phyloP scores from a whole-genome alignment of 2,329 filamentous ascomycete genomes.

The Shiraia bambusicola region DNA sequence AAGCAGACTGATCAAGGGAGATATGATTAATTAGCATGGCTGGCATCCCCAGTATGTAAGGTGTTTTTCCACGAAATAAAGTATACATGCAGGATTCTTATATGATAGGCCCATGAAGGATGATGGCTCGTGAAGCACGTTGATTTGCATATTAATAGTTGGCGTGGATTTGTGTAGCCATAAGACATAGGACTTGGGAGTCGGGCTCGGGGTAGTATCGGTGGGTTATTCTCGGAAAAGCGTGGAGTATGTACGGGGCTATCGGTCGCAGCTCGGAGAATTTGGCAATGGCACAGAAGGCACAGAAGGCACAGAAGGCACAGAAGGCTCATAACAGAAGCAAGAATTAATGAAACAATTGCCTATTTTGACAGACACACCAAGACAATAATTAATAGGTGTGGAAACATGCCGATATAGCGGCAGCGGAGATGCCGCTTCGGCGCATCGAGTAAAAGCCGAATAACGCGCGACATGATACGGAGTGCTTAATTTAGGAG shows the following conservation, averaged over 20 bases:
- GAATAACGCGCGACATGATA: slow-evolving; percentile 21
- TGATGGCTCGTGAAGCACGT: neutral
- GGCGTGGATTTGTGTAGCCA: neutral
- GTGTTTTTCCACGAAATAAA: slow-evolving; percentile 21
- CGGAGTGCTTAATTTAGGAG: too few species aligned
- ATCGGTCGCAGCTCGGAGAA: slow-evolving; percentile 19
- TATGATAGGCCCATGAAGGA: neutral
- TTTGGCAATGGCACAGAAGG: slow-evolving; percentile 3
- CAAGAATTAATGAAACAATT: neutral
- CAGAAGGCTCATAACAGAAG: neutral
- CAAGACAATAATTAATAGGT: too few species aligned
- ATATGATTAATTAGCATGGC: slow-evolving; percentile 19
- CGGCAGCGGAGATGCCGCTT: slow-evolving; percentile 26
- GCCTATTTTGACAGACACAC: too few species aligned
- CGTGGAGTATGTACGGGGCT: slow-evolving; percentile 2
- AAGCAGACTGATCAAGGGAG: slow-evolving; percentile 14
- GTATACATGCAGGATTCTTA: slow-evolving; percentile 13
- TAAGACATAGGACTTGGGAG: too few species aligned
- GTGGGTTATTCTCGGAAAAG: neutral
- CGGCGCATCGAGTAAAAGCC: slow-evolving; percentile 20
- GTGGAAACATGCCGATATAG: neutral
- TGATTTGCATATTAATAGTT: neutral
- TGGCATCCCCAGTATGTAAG: slow-evolving; percentile 17
- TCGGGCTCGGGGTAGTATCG: too few species aligned
- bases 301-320: too few species aligned